Evolutionary conservation across 805 yeast species (phyloP), one percentile per base, ranked within the genome.

Genomic region (Maudiozyma pseudohumilis): DNA sequence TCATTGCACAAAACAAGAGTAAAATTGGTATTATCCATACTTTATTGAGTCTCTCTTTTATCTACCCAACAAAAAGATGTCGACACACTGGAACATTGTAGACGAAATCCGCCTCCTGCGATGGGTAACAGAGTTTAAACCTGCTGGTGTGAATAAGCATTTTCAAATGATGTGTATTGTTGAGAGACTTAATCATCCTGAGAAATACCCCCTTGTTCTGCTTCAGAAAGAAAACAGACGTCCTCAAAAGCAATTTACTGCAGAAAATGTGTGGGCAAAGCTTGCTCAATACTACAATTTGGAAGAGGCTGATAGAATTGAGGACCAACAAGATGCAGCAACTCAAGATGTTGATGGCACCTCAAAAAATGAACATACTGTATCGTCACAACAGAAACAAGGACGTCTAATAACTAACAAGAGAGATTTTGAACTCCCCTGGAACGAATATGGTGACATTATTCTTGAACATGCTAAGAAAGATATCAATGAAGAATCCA

Each of bases 71-170:
- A 5, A 28, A 28, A 28, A 15, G 22, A 51, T 51, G 55, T 42
- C 45, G 5, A 45, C 47, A 12, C 53, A 55, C 37, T 82, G 92
- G 89, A 60, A 66, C 12, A 51, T 67, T 3, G 76, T 72, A 31
- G 80, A 78, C 40, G 88, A 82, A 50, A 72, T 75, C 24, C 65
- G 67, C 42, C 65, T 82, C 19, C 71, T 80, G 47, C 63, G 72
- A 38, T 72, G 82, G 35, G 65, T 79, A 1, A 74, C 85, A 45
- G 76, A 72, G 48, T 68, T 65, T 60, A 78, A 77, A 53, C 92
- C 92, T 0, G 78, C 77, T 0, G 94, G 94, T 1, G 51, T 54
- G 23, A 50, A 63, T 37, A 69, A 65, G 37, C 66, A 69, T 39
- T 60, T 62, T 47, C 63, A 70, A 42, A 56, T 72, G 61, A 55